These are phyloP conservation scores for Monosporozyma aquatica DNA, from an alignment of 805 yeast species.

Conservation along the genomic window DNA sequence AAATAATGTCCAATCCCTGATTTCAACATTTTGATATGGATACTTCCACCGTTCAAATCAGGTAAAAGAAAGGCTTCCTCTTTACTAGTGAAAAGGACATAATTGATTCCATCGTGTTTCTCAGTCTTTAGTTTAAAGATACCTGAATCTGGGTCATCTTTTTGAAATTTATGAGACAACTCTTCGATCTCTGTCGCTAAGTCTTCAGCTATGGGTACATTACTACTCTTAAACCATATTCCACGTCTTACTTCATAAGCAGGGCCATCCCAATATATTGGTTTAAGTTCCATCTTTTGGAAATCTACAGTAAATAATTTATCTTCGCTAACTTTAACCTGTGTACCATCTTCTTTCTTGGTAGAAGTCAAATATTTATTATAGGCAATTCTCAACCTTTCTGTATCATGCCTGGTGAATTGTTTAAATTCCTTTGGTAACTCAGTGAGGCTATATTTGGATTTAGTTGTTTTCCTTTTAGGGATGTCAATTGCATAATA, in stretches of 20 bases:
- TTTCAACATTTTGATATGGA: constrained; percentile 31
- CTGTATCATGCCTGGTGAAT: constrained; percentile 56
- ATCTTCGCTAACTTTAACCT: constrained; percentile 69
- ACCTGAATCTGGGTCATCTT: background rate
- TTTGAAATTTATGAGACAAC: background rate
- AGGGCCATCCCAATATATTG: constrained; percentile 88
- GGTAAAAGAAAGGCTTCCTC: constrained; percentile 41
- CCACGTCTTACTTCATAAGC: constrained; percentile 76
- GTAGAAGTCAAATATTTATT: constrained; percentile 7
- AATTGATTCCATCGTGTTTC: constrained; percentile 9
- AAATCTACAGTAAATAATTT: constrained; percentile 66
- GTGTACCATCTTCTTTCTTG: constrained; percentile 13
- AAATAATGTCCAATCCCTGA: constrained; percentile 27
- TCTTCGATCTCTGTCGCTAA: constrained; percentile 52
- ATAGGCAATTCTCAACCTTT: constrained; percentile 46
- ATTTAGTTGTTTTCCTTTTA: constrained; percentile 52
- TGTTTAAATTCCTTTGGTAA: constrained; percentile 55
- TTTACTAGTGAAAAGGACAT: constrained; percentile 33
- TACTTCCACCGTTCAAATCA: constrained; percentile 34
- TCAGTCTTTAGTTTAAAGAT: constrained; percentile 4
- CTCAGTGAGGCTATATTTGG: constrained; percentile 40
- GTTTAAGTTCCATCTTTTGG: constrained; percentile 41
- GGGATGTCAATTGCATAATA: constrained; percentile 80
- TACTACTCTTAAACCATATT: constrained; percentile 62
- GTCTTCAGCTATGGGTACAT: constrained; percentile 43